Evolutionary conservation across 805 yeast species (phyloP).

Genomic region (Metschnikowia henanensis): DNA sequence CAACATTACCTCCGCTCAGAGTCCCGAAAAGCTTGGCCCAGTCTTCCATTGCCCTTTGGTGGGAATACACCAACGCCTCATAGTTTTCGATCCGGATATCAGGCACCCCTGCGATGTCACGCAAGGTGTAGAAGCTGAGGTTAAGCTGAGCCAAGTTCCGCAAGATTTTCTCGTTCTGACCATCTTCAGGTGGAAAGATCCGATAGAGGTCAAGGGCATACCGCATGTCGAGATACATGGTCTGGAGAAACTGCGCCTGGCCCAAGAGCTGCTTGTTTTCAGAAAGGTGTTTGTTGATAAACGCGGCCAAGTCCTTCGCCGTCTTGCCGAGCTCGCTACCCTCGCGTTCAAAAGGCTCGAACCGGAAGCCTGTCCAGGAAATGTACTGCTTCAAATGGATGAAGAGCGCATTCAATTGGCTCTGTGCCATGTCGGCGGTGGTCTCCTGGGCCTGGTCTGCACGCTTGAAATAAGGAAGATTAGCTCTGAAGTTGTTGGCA

Average conservation of each 20-base stretch:
- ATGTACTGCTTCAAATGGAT: neutral
- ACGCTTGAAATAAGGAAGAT: neutral
- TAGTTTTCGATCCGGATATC: neutral
- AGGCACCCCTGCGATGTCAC: neutral
- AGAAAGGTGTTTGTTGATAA: neutral
- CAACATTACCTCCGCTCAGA: neutral
- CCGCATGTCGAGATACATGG: neutral
- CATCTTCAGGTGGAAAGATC: neutral
- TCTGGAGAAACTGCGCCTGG: neutral
- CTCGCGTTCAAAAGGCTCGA: neutral
- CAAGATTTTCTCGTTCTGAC: neutral
- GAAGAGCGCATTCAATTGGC: neutral
- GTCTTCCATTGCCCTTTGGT: neutral
- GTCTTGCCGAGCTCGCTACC: neutral
- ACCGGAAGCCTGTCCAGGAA: neutral
- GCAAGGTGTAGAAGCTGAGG: neutral
- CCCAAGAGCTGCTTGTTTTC: neutral
- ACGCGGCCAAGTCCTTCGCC: neutral
- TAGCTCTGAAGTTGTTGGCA: neutral
- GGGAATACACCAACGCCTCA: neutral
- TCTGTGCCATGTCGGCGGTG: neutral
- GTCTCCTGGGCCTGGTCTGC: neutral
- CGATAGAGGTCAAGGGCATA: neutral
- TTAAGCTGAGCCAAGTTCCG: neutral
- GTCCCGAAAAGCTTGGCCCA: neutral